These are phyloP conservation scores for Sarcocystis neurona DNA, from an alignment of 169 alveolate genomes.

Conservation along the genomic window DNA sequence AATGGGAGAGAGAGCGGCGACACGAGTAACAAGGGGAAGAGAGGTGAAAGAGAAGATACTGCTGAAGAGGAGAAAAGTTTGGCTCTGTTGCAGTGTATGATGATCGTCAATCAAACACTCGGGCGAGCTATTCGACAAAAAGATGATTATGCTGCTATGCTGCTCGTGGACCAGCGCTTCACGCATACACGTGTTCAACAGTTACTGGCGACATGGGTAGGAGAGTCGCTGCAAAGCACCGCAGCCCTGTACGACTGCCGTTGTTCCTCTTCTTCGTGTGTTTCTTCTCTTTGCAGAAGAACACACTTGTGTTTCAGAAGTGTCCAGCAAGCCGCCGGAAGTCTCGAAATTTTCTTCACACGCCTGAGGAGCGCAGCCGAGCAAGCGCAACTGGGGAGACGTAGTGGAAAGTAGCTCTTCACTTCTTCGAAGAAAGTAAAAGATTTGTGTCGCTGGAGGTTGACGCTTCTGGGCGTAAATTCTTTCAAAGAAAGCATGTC, in stretches of 20 bases:
- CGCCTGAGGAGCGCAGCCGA: too few species aligned
- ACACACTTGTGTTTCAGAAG: too few species aligned
- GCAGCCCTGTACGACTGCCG: too few species aligned
- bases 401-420: background rate
- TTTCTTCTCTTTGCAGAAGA: too few species aligned
- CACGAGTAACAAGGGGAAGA: background rate
- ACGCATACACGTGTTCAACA: constrained; percentile 54
- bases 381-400: background rate
- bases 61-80: background rate
- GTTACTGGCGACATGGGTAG: constrained; percentile 73
- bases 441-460: too few species aligned
- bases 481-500: too few species aligned
- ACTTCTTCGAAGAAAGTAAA: too few species aligned
- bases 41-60: background rate
- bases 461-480: too few species aligned
- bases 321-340: too few species aligned
- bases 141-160: constrained; percentile 91
- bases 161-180: constrained; percentile 90
- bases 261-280: too few species aligned
- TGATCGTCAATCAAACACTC: constrained; percentile 94
- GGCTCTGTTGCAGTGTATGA: constrained; percentile 79
- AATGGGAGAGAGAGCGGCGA: too few species aligned
- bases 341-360: too few species aligned
- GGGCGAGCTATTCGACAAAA: constrained; percentile 97
- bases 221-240: background rate